Evolutionary conservation across 148 eudicot species (phyloP).

Genomic region (Arbutus unedo): DNA sequence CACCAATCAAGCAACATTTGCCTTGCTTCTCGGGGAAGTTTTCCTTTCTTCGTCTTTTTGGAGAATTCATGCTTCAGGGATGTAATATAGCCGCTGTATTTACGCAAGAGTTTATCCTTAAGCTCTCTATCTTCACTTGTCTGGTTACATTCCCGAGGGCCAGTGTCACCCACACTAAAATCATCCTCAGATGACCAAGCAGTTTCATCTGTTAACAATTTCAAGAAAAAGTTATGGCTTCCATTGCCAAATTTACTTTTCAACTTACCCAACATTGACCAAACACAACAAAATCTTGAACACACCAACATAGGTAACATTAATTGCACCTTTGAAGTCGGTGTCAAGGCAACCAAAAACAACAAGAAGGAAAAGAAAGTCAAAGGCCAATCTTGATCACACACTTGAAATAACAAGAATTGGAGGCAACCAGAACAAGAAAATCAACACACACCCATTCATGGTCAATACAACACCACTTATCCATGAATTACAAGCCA

Average conservation of each 20-base stretch:
- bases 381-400: neutral
- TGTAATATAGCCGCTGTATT: constrained; percentile 57
- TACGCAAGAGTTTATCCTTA: constrained; percentile 53
- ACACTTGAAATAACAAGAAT: neutral
- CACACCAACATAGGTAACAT: neutral
- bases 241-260: constrained; percentile 6
- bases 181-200: constrained; percentile 57
- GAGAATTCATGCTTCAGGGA: constrained; percentile 59
- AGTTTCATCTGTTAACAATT: constrained; percentile 37
- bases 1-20: constrained; percentile 65
- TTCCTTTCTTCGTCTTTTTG: constrained; percentile 59
- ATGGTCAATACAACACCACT: neutral
- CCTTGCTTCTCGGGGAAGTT: constrained; percentile 59
- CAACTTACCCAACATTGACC: neutral
- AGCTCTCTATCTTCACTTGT: constrained; percentile 56
- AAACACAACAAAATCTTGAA: neutral
- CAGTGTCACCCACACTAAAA: constrained; percentile 41
- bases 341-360: neutral
- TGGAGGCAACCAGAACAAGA: neutral
- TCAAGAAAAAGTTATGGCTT: neutral
- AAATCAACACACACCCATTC: neutral
- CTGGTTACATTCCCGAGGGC: constrained; percentile 35
- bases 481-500: neutral
- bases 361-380: neutral
- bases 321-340: neutral